Evolutionary conservation across 164 flowering plant genomes (phyloP), one percentile per base, ranked within the genome.

Genomic region (Annona squamosa): DNA sequence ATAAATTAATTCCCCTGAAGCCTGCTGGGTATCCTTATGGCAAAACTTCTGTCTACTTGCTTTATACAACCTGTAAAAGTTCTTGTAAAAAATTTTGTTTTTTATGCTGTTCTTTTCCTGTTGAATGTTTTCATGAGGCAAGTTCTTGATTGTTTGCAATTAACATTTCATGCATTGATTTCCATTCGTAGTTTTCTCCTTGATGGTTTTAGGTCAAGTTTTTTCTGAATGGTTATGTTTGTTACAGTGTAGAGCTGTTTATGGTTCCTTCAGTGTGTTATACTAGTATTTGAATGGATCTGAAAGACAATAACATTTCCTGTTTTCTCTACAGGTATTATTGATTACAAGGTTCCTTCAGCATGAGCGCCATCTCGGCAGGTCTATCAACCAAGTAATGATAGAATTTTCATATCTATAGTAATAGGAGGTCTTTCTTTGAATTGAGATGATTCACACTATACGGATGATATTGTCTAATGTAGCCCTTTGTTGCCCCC

Each of bases 331-430:
- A 76, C 84, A 94, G 98, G 87, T 94, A 17, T 74, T 94, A 68
- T 73, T 94, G 69, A 88, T 94, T 76, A 86, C 85, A 74, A 93
- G 98, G 62, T 92, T 94, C 84, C 92, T 94, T 80, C 98, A 94
- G 85, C 98, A 94, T 84, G 91, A 91, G 79, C 93, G 90, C 82
- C 98, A 94, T 82, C 87, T 87, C 70, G 93, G 97, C 65, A 88
- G 92, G 26, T 77, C 89, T 71, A 87, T 88, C 45, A 91, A 87
- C 76, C 96, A 92, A 78, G 98, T 90, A 88, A 79, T 9, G 3
- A 16, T 46, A 56, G 65, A 52, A 70, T 42, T 63, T 41, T 65
- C 13, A 68, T 46, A 46, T 47, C 61, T 69, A 48, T 69, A 18
- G 3, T 48, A 19, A 16, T 69, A 46, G 37, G 56, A 46, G 5